Percentiles rank a stretch among this genome's conserved stretches.
Conservation (phyloP, 1,284 basidiomycete species). For the Rhodotorula sp. region DNA sequence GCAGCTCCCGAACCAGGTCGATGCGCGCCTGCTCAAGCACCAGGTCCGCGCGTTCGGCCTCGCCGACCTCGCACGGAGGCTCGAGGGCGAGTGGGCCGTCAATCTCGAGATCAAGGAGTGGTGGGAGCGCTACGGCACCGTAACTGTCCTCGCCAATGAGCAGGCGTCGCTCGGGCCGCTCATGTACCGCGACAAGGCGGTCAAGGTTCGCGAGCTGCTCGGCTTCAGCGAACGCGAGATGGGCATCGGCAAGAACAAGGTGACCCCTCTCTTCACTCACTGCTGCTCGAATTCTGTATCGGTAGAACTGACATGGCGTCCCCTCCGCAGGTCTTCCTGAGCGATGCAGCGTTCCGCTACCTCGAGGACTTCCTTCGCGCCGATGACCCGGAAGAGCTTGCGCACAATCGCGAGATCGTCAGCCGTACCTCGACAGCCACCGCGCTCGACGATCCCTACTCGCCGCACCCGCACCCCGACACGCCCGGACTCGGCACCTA, state of each 20-base stretch:
- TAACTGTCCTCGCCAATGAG: constrained; percentile 62
- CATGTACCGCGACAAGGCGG: constrained; percentile 51
- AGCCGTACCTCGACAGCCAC: constrained; percentile 58
- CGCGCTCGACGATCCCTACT: constrained; percentile 63
- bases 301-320: constrained; percentile 7
- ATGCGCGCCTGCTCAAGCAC: constrained; percentile 85
- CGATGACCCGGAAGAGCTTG: constrained; percentile 79
- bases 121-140: constrained; percentile 69
- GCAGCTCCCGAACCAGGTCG: constrained; percentile 88
- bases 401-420: constrained; percentile 66
- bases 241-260: constrained; percentile 78
- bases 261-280: constrained; percentile 48
- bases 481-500: constrained; percentile 44
- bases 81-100: constrained; percentile 70
- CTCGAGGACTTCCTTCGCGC: constrained; percentile 85
- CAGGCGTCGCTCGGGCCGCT: constrained; percentile 51
- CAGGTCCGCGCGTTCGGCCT: constrained; percentile 83
- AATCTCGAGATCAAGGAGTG: constrained; percentile 87
- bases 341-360: constrained; percentile 79
- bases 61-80: constrained; percentile 72
- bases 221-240: constrained; percentile 70
- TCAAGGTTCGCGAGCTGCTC: constrained; percentile 62
- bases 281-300: accelerated
- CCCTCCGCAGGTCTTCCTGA: constrained; percentile 75
- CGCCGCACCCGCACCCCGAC: constrained; percentile 75